Percentiles rank a stretch among this genome's conserved stretches.
phyloP scores from a whole-genome alignment of 257 asterid genomes.

The Gentiana macrophylla region DNA sequence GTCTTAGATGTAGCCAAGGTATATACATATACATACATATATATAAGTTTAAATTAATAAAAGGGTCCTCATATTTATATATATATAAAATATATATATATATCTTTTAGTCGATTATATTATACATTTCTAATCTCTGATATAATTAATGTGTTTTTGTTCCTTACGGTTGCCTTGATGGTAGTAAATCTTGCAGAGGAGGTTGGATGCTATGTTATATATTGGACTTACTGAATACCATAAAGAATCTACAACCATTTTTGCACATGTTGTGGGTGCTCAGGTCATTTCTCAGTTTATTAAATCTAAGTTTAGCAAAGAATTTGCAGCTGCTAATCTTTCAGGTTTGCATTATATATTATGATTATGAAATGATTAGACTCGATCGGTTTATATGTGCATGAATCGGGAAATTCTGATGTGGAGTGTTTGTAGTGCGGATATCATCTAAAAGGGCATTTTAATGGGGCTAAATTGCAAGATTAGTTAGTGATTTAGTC shows the following conservation, averaged over 20 bases:
- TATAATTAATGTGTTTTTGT: slow-evolving; percentile 5
- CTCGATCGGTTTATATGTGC: too few species aligned
- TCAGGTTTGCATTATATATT: slow-evolving; percentile 31
- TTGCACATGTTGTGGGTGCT: slow-evolving; percentile 87
- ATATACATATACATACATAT: too few species aligned
- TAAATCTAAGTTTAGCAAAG: slow-evolving; percentile 26
- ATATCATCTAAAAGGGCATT: too few species aligned
- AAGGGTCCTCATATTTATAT: too few species aligned
- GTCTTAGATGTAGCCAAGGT: slow-evolving; percentile 79
- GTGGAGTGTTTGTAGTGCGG: too few species aligned
- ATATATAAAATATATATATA: too few species aligned
- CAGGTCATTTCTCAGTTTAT: slow-evolving; percentile 74
- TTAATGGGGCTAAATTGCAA: too few species aligned
- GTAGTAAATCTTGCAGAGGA: slow-evolving; percentile 66
- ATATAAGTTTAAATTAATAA: too few species aligned
- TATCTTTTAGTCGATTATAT: too few species aligned
- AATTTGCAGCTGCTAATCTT: slow-evolving; percentile 20
- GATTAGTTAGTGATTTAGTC: too few species aligned
- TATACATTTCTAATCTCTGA: slow-evolving; percentile 3
- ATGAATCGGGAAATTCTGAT: too few species aligned
- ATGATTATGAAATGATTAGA: too few species aligned
- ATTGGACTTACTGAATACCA: slow-evolving; percentile 93
- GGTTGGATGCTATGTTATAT: slow-evolving; percentile 81
- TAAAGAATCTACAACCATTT: slow-evolving; percentile 80
- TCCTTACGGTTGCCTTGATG: slow-evolving; percentile 17